Evolutionary conservation across 1,139 yeast species (phyloP).

Genomic region (Tardiomyces blankii): DNA sequence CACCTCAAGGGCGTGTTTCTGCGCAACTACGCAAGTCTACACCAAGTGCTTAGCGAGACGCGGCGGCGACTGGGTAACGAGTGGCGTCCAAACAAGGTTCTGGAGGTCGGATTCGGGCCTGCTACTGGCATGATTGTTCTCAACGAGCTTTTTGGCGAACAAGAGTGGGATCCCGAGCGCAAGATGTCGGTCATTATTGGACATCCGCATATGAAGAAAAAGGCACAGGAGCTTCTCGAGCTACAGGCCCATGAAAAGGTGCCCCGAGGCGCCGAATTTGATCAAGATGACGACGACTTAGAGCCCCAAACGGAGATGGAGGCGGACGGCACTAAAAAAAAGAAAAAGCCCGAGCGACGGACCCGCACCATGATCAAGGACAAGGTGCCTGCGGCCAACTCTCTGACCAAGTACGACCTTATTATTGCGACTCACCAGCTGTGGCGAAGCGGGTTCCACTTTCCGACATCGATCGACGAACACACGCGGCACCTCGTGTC

Average conservation of each 20-base stretch:
- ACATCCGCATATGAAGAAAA: constrained; percentile 58
- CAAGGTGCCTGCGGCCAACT: constrained; percentile 10
- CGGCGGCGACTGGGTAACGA: constrained; percentile 38
- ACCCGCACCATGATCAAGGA: constrained; percentile 35
- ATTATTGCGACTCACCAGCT: constrained; percentile 81
- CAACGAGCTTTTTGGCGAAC: constrained; percentile 60
- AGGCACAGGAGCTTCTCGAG: constrained; percentile 67
- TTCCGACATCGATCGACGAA: constrained; percentile 65
- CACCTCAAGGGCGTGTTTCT: constrained; percentile 76
- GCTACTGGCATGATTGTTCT: constrained; percentile 86
- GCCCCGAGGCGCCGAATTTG: constrained; percentile 10
- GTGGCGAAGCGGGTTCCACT: constrained; percentile 40
- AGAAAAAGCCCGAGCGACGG: neutral
- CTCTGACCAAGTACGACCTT: constrained; percentile 47
- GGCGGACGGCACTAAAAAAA: constrained; percentile 5
- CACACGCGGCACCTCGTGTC: constrained; percentile 50
- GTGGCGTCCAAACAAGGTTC: constrained; percentile 54
- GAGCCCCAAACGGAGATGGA: too few species aligned
- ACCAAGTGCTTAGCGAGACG: constrained; percentile 59
- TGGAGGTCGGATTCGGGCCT: constrained; percentile 87
- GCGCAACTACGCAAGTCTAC: constrained; percentile 68
- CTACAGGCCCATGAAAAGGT: constrained; percentile 50
- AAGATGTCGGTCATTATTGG: constrained; percentile 73
- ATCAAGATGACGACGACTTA: constrained; percentile 9
- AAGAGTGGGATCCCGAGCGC: constrained; percentile 42